Evolutionary conservation across 345 rosid species (phyloP).

Genomic region (Sisymbrium altissimum): DNA sequence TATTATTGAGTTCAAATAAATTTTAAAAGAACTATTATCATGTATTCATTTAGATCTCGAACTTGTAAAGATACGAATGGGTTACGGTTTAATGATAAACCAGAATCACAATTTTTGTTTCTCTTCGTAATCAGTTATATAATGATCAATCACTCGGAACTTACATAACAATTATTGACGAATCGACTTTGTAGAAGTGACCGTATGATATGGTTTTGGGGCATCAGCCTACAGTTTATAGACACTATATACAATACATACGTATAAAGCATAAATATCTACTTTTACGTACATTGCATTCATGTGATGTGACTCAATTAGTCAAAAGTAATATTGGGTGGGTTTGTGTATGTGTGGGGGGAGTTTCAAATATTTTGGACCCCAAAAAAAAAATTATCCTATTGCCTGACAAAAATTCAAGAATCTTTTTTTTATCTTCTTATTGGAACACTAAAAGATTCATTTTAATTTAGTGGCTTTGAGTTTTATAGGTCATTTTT

Average conservation of each 20-base stretch:
- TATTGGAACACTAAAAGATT: neutral
- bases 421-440: neutral
- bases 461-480: constrained; percentile 19
- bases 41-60: neutral
- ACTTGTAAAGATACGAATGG: neutral
- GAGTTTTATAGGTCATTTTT: constrained; percentile 4
- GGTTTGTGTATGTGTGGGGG: neutral
- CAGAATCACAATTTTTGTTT: neutral
- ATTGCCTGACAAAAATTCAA: constrained; percentile 16
- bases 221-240: neutral
- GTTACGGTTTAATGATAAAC: neutral
- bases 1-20: neutral
- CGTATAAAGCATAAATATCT: neutral
- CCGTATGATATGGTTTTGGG: neutral
- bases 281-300: constrained; percentile 7
- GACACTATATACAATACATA: neutral
- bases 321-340: constrained; percentile 10
- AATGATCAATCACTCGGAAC: neutral
- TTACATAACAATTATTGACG: neutral
- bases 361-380: constrained; percentile 1
- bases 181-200: constrained; percentile 9
- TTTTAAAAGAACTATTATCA: neutral
- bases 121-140: neutral
- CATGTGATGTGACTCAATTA: neutral
- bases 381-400: neutral